Percentiles rank a stretch among this genome's conserved stretches.
Evolutionary conservation across 306 rosid species (phyloP).

Genomic region (Citrullus amarus): DNA sequence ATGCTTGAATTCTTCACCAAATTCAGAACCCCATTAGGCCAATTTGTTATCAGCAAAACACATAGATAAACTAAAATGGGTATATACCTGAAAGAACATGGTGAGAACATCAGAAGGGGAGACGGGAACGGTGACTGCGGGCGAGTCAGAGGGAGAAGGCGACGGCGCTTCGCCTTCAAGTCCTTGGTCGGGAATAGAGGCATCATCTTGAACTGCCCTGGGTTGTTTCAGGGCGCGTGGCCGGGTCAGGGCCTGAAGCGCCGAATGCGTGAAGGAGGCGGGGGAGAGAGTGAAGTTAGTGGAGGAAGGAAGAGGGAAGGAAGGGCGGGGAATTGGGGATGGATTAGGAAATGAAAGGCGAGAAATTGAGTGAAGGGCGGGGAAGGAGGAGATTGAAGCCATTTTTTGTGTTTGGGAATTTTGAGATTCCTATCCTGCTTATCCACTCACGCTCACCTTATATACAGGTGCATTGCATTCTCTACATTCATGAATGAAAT

Average conservation of each 20-base stretch:
- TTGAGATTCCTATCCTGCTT: background rate
- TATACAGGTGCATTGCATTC: too few relatives aligned
- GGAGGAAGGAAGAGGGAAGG: slow-evolving; percentile 15
- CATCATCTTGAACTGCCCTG: slow-evolving; percentile 40
- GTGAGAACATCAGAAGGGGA: slow-evolving; percentile 70
- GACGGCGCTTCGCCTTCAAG: slow-evolving; percentile 18
- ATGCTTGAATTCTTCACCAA: background rate
- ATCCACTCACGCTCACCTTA: background rate
- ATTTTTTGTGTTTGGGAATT: slow-evolving; percentile 7
- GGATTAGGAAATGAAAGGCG: background rate
- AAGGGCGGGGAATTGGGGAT: background rate
- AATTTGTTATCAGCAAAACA: background rate
- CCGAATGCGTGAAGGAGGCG: slow-evolving; percentile 11
- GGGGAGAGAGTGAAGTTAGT: slow-evolving; percentile 17
- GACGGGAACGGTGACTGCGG: slow-evolving; percentile 61
- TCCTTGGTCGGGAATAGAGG: slow-evolving; percentile 23
- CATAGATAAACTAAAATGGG: background rate
- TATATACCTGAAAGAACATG: slow-evolving; percentile 70
- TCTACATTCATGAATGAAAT: too few relatives aligned
- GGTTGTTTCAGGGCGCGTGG: slow-evolving; percentile 12
- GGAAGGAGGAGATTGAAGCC: slow-evolving; percentile 38
- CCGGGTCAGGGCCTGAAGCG: slow-evolving; percentile 7
- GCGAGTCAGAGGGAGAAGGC: slow-evolving; percentile 28
- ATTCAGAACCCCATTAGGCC: background rate
- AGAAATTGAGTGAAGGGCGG: slow-evolving; percentile 21